A percentile compares a stretch with the other conserved stretches of the same genome.
Conservation (phyloP, 441 rosid genomes). For the Aquilaria agallochum region DNA sequence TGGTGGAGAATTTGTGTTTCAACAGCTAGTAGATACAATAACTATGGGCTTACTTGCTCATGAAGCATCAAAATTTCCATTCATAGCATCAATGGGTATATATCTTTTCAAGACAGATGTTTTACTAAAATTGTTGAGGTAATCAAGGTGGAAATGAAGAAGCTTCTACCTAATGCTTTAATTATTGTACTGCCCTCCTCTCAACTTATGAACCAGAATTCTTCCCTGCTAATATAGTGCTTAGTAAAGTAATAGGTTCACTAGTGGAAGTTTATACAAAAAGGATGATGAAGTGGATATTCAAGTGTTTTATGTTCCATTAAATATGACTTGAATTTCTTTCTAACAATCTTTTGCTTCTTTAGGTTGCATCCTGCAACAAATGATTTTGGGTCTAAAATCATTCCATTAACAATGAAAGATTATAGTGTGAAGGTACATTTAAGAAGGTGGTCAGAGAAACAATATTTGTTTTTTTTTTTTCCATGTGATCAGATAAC, state of each 20-base stretch:
- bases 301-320: too few relatives aligned
- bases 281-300: too few relatives aligned
- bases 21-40: conserved; percentile 64
- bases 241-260: too few relatives aligned
- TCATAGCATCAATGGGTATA: conserved; percentile 86
- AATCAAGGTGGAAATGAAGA: conserved; percentile 7
- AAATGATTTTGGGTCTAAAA: conserved; percentile 88
- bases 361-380: conserved; percentile 61
- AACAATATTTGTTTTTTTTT: too few relatives aligned
- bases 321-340: too few relatives aligned
- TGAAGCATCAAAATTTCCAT: conserved; percentile 56
- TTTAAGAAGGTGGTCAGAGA: not conserved
- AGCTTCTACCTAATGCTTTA: conserved; percentile 6
- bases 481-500: not conserved
- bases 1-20: conserved; percentile 13
- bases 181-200: too few relatives aligned
- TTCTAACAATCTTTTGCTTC: not conserved
- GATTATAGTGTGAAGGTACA: conserved; percentile 50
- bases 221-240: too few relatives aligned
- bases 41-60: conserved; percentile 54
- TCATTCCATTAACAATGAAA: conserved; percentile 62
- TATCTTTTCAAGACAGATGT: conserved; percentile 74
- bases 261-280: too few relatives aligned
- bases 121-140: conserved; percentile 64
- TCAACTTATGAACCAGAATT: too few relatives aligned